Conservation (phyloP, 495 filamentous ascomycete species). For the Neurospora sp. region DNA sequence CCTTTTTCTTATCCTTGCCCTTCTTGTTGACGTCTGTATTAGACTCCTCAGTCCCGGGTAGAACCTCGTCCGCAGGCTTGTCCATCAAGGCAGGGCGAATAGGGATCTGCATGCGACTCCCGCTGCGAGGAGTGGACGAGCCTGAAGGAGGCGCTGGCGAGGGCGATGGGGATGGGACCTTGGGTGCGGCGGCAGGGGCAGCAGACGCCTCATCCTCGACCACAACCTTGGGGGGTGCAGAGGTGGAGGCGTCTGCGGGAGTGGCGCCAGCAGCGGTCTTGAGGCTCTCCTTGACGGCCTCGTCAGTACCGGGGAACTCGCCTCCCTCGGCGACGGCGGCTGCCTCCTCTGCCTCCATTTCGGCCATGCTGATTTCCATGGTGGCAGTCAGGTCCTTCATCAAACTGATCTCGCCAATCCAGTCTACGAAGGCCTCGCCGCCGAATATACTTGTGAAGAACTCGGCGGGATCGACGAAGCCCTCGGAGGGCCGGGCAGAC, state of each 20-base stretch:
- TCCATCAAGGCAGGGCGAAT: conserved; percentile 82
- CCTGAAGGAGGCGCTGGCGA: conserved; percentile 49
- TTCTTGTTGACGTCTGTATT: conserved; percentile 58
- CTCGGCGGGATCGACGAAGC: conserved; percentile 93
- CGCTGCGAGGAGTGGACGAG: conserved; percentile 42
- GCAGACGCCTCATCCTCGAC: conserved; percentile 32
- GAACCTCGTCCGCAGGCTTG: conserved; percentile 75
- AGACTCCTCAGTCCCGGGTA: conserved; percentile 62
- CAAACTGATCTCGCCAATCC: conserved; percentile 83
- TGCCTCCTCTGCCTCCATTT: conserved; percentile 54
- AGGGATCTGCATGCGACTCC: conserved; percentile 46
- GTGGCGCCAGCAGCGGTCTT: conserved; percentile 22
- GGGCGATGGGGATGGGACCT: conserved; percentile 22
- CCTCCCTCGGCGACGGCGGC: conserved; percentile 23
- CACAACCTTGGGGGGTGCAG: conserved; percentile 26
- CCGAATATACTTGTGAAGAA: conserved; percentile 99
- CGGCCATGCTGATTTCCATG: conserved; percentile 80
- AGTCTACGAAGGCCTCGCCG: conserved; percentile 86
- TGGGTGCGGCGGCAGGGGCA: conserved; percentile 5
- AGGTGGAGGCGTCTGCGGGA: conserved; percentile 16
- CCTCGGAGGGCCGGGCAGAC: conserved; percentile 70
- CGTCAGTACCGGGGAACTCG: conserved; percentile 37
- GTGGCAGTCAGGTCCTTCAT: conserved; percentile 87
- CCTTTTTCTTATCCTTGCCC: conserved; percentile 65
- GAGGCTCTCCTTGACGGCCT: conserved; percentile 40